A percentile compares a stretch with the other conserved stretches of the same genome.
phyloP scores from a whole-genome alignment of 2,329 filamentous ascomycete species.

The Diaporthe velutina region DNA sequence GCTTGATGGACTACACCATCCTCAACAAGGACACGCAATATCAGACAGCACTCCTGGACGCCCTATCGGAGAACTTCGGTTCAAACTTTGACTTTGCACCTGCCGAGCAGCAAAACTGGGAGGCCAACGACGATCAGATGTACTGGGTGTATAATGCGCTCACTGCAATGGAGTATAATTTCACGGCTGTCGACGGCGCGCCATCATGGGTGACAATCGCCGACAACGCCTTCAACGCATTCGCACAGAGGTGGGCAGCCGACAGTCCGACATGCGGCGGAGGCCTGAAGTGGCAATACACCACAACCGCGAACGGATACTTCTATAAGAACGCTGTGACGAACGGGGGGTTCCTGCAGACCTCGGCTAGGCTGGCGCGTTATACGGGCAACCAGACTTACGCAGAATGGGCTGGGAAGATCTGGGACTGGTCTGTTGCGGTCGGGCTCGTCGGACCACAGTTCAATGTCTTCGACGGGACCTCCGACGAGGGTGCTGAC shows the following conservation, averaged over 20 bases:
- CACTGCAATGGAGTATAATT: conserved; percentile 75
- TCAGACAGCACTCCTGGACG: conserved; percentile 76
- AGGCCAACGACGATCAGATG: conserved; percentile 79
- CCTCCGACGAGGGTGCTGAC: conserved; percentile 59
- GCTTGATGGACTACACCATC: conserved; percentile 86
- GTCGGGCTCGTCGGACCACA: conserved; percentile 58
- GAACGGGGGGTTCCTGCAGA: conserved; percentile 62
- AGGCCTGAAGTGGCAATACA: conserved; percentile 85
- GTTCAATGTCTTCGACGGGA: conserved; percentile 63
- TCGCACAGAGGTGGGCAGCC: conserved; percentile 77
- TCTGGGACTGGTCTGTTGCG: conserved; percentile 66
- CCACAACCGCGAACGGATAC: conserved; percentile 80
- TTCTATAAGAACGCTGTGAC: conserved; percentile 61
- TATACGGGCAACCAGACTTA: conserved; percentile 76
- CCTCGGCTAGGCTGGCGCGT: conserved; percentile 70
- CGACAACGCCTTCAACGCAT: conserved; percentile 82
- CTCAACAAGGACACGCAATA: conserved; percentile 81
- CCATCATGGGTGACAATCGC: conserved; percentile 79
- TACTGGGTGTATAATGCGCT: conserved; percentile 79
- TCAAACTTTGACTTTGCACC: conserved; percentile 80
- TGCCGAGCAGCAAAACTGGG: conserved; percentile 72
- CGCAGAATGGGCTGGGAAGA: conserved; percentile 67
- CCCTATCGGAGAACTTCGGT: conserved; percentile 79
- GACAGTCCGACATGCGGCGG: conserved; percentile 75
- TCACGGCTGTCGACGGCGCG: conserved; percentile 63